phyloP scores from a whole-genome alignment of 2,329 filamentous ascomycete species.

The Myriangium duriaei region DNA sequence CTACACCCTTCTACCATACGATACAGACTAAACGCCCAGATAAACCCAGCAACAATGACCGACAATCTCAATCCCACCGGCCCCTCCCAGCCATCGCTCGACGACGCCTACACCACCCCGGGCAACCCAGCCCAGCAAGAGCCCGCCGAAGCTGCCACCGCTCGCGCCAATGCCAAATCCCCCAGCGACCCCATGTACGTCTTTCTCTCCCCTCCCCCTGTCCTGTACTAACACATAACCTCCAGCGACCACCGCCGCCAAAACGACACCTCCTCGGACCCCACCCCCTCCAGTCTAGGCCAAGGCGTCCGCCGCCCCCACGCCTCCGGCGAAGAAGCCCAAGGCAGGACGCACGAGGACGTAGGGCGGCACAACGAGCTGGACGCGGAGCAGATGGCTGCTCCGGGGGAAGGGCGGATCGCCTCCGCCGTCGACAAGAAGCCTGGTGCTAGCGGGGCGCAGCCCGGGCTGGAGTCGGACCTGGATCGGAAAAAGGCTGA shows the following conservation, averaged over 20 bases:
- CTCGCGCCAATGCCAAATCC: conserved; percentile 24
- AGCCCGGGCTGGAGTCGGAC: conserved; percentile 32
- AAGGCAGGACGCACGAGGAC: conserved; percentile 27
- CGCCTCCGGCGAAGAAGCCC: conserved; percentile 30
- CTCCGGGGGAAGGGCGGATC: conserved; percentile 34
- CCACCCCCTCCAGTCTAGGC: conserved; percentile 25
- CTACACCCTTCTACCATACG: too few relatives aligned
- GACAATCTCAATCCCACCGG: conserved; percentile 27
- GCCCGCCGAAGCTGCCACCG: conserved; percentile 25
- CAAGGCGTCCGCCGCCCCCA: conserved; percentile 32
- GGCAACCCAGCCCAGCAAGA: conserved; percentile 34
- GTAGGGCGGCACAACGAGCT: conserved; percentile 34
- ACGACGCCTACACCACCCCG: conserved; percentile 34
- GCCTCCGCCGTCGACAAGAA: conserved; percentile 28
- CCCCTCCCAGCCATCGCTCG: conserved; percentile 31
- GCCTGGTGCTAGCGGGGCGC: conserved; percentile 23
- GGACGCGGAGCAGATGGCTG: conserved; percentile 36
- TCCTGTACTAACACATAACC: conserved; percentile 5
- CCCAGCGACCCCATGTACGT: conserved; percentile 15
- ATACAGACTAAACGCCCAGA: too few relatives aligned
- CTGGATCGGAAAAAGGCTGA: conserved; percentile 39
- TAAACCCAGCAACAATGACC: conserved; percentile 25
- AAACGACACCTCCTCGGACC: conserved; percentile 23
- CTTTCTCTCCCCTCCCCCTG: background rate
- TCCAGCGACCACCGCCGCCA: conserved; percentile 27